A percentile compares a stretch with the other conserved stretches of the same genome.
Evolutionary conservation across 140 eudicot species (phyloP).

Genomic region (Stevia rebaudiana): DNA sequence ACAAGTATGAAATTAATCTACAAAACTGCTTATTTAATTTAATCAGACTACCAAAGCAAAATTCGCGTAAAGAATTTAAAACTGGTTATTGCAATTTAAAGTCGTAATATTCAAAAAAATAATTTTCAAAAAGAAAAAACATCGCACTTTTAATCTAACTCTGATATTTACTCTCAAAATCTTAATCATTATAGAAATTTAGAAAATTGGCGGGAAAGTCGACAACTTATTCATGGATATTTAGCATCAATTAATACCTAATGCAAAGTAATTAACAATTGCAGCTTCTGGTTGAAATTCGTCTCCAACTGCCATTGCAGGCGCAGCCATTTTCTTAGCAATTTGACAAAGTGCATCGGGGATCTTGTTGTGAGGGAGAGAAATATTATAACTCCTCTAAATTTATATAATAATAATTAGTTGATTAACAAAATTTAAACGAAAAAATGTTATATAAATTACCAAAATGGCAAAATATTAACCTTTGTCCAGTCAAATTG

Average conservation of each 20-base stretch:
- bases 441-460: background rate
- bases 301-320: conserved; percentile 74
- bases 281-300: conserved; percentile 90
- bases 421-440: background rate
- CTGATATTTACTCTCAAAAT: background rate
- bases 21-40: background rate
- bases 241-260: conserved; percentile 36
- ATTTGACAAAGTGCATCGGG: conserved; percentile 67
- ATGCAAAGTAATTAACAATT: conserved; percentile 84
- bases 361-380: conserved; percentile 78
- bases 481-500: conserved; percentile 99
- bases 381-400: conserved; percentile 75
- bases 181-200: background rate
- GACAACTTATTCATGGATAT: background rate
- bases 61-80: background rate
- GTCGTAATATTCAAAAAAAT: background rate
- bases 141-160: background rate
- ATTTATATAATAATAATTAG: conserved; percentile 6
- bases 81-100: background rate
- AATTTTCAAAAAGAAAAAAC: background rate
- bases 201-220: background rate
- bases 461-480: background rate
- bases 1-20: background rate
- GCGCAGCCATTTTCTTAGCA: conserved; percentile 72
- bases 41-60: background rate